phyloP scores from a whole-genome alignment of 1,284 basidiomycete genomes.

The Flammula alnicola region DNA sequence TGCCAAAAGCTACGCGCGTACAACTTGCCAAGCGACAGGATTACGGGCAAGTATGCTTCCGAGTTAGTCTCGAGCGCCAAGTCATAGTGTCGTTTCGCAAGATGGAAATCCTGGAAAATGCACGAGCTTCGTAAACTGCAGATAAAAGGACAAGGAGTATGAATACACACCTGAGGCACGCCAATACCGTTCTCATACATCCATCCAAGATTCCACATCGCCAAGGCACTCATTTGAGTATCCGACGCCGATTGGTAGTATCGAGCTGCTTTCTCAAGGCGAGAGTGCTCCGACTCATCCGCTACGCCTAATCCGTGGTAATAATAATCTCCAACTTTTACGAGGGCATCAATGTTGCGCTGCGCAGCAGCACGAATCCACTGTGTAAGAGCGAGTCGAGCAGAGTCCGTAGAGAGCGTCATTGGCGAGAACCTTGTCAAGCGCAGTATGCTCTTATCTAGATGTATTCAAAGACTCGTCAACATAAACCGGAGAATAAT shows the following conservation, averaged over 20 bases:
- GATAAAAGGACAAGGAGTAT: background rate
- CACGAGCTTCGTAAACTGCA: background rate
- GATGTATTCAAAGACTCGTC: no score
- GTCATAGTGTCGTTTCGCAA: constrained; percentile 97
- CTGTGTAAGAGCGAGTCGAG: constrained; percentile 83
- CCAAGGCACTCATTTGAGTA: constrained; percentile 88
- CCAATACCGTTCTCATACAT: constrained; percentile 98
- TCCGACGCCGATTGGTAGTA: constrained; percentile 95
- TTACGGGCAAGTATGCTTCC: constrained; percentile 89
- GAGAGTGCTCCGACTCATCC: constrained; percentile 57
- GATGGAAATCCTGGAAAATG: constrained; percentile 82
- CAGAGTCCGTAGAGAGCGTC: constrained; percentile 77
- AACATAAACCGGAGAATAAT: background rate
- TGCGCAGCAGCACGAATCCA: constrained; percentile 96
- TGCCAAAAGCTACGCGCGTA: constrained; percentile 90
- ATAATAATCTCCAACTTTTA: constrained; percentile 97
- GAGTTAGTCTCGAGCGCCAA: constrained; percentile 83
- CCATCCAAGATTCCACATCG: constrained; percentile 99
- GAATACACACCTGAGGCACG: constrained; percentile 70
- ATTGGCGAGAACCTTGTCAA: constrained; percentile 71
- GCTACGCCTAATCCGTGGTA: constrained; percentile 86
- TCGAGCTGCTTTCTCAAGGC: constrained; percentile 86
- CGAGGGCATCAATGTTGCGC: constrained; percentile 92
- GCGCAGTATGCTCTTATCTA: constrained; percentile 79
- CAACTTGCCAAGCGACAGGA: constrained; percentile 82